A percentile compares a stretch with the other conserved stretches of the same genome.
Evolutionary conservation across 2,329 filamentous ascomycete genomes (phyloP).

Genomic region (Apiospora sp.): DNA sequence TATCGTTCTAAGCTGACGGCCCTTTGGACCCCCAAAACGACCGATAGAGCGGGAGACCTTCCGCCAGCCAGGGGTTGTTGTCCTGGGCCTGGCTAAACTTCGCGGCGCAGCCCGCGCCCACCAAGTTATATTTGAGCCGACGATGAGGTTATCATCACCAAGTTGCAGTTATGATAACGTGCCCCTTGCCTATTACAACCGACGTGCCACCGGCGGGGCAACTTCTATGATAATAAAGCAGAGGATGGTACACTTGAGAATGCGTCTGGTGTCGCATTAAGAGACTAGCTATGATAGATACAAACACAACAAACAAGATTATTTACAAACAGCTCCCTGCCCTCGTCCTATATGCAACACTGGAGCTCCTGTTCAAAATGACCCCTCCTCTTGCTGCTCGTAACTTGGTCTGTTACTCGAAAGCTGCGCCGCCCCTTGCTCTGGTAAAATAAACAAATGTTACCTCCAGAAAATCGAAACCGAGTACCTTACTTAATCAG

Average conservation of each 20-base stretch:
- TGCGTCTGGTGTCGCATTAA: background rate
- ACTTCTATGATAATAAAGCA: background rate
- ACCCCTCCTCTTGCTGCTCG: background rate
- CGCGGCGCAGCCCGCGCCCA: no score
- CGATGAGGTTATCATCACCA: background rate
- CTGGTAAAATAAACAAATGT: background rate
- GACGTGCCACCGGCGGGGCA: background rate
- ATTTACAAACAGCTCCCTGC: background rate
- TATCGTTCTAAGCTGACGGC: no score
- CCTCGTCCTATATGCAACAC: slow-evolving; percentile 5
- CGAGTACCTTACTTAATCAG: slow-evolving; percentile 11
- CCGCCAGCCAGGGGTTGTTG: no score
- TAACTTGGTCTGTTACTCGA: background rate
- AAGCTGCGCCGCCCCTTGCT: background rate
- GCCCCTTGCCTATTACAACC: background rate
- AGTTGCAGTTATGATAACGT: background rate
- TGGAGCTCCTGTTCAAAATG: background rate
- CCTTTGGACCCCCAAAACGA: no score
- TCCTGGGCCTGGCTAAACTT: no score
- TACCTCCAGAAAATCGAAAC: background rate
- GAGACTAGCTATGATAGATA: slow-evolving; percentile 16
- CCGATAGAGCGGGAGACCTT: no score
- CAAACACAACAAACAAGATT: background rate
- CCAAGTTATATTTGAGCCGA: no score
- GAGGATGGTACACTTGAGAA: background rate